A percentile compares a stretch with the other conserved stretches of the same genome.
phyloP scores from a whole-genome alignment of 2,329 filamentous ascomycete genomes.

The Acrocalymma vagum region DNA sequence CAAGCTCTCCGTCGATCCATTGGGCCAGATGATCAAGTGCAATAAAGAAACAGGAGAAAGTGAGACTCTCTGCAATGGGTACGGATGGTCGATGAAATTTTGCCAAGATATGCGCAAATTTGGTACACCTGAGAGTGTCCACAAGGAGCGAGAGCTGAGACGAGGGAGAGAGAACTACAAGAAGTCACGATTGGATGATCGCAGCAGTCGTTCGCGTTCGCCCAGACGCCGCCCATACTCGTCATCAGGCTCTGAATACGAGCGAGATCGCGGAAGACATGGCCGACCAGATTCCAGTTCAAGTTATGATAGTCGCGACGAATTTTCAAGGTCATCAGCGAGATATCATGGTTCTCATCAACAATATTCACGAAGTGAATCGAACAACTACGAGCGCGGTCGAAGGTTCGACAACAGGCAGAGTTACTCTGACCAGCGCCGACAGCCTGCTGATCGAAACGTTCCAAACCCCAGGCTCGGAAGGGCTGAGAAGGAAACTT shows the following conservation, averaged over 20 bases:
- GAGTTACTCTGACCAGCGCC: constrained; percentile 13
- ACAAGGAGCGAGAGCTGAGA: constrained; percentile 27
- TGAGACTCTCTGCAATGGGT: constrained; percentile 77
- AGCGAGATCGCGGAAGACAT: constrained; percentile 14
- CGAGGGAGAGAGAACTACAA: constrained; percentile 19
- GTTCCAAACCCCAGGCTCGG: no score
- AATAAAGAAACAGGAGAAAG: constrained; percentile 74
- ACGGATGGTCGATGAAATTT: constrained; percentile 85
- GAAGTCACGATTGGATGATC: constrained; percentile 6
- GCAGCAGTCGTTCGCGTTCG: constrained; percentile 12
- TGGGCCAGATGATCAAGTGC: constrained; percentile 73
- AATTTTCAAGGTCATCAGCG: constrained; percentile 23
- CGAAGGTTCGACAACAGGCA: constrained; percentile 15
- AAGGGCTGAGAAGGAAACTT: no score
- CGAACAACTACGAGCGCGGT: constrained; percentile 14
- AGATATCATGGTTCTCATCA: constrained; percentile 17
- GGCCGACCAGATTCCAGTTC: constrained; percentile 22
- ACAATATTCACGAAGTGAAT: constrained; percentile 16
- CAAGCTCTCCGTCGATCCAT: constrained; percentile 65
- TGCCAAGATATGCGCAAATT: constrained; percentile 79
- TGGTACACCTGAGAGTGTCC: constrained; percentile 30
- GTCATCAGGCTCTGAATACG: constrained; percentile 24
- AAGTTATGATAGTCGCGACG: constrained; percentile 19
- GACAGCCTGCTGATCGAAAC: no score
- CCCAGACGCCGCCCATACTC: constrained; percentile 21